Percentiles rank a stretch among this genome's conserved stretches.
These are phyloP conservation scores for Diutina catenulata DNA, from an alignment of 1,139 yeast genomes.

Conservation along the genomic window DNA sequence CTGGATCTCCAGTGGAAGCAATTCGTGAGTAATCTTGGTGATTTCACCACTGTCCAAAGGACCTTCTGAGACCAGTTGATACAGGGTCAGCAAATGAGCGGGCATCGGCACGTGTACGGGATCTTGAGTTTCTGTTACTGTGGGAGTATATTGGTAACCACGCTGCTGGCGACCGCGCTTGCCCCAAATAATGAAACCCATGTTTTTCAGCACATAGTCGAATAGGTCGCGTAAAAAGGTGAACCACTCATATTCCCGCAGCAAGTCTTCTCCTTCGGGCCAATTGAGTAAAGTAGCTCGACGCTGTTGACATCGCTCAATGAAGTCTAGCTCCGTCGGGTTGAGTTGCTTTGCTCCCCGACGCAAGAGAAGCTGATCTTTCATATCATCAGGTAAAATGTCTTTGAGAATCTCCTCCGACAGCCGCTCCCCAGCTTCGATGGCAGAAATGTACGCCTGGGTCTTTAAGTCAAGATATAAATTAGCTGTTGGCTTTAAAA, in stretches of 20 bases:
- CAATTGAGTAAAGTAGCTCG: conserved; percentile 47
- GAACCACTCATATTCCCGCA: conserved; percentile 63
- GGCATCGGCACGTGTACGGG: conserved; percentile 3
- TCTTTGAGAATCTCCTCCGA: conserved; percentile 62
- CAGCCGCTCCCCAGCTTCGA: conserved; percentile 61
- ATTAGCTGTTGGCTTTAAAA: conserved; percentile 71
- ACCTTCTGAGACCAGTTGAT: background rate
- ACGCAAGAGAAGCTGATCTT: conserved; percentile 36
- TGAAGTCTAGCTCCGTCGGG: conserved; percentile 63
- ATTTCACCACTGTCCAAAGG: background rate
- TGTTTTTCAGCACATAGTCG: conserved; percentile 67
- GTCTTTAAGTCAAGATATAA: conserved; percentile 80
- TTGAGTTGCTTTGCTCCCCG: conserved; percentile 34
- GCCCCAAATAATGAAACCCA: conserved; percentile 65
- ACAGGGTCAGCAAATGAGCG: conserved; percentile 3
- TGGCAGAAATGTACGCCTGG: conserved; percentile 85
- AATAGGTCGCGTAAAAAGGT: conserved; percentile 61
- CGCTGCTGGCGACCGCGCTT: conserved; percentile 13
- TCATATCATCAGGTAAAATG: conserved; percentile 60
- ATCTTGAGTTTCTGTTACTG: background rate
- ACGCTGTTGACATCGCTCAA: conserved; percentile 58
- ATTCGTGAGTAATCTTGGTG: conserved; percentile 2
- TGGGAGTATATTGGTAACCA: conserved; percentile 4
- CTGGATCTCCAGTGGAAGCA: conserved; percentile 34
- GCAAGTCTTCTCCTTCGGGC: conserved; percentile 29